Base-by-base conservation (phyloP, 1,284 basidiomycete species). In the Coniophora puteana region DNA sequence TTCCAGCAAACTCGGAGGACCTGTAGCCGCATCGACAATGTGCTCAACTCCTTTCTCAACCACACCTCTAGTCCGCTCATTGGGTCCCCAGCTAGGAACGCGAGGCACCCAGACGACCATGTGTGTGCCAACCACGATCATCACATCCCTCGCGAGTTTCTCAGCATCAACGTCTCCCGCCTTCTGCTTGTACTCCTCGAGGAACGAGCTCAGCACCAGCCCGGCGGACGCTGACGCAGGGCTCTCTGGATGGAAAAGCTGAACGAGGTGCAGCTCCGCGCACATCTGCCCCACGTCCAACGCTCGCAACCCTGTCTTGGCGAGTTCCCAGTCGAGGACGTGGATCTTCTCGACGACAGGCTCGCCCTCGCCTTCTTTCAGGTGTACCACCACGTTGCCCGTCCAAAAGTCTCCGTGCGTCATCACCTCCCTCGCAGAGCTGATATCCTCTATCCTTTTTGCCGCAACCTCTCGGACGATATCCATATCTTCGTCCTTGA, bases 341-440 rank as follows among this genome's bases (percentile, higher is more conserved):
- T 59, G 67, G n/a, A 78, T 48, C 10, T 59, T 64, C 47, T 65
- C 57, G 28, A 74, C 45, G 43, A 40, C 50, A 43, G 17, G 55
- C 16, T 45, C 52, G 6, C 55, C 51, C 13, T 21, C 20, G 14
- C 53, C 48, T 6, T 47, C 45, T 30, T 27, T 54, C 6, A 67
- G 47, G 13, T 47, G 51, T 14, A 80, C 50, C 37, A 80, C 57
- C 29, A 82, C 51, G 49, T 83, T 83, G 0, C 80, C 81, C 1
- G 80, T 71, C 80, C 81, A 83, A 49, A 83, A 78, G 52, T 83
- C 80, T 1, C 80, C 80, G 51, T 74, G 51, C 2, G 52, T 48
- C 46, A 55, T 53, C 18, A 43, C 40, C 17, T 49, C 62, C 38
- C 62, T 59, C 37, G 66, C 57, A 1, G 56, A 50, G 6, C 63